These are phyloP conservation scores for Paecilomyces fulvus DNA, from an alignment of 2,329 filamentous ascomycete genomes.

Conservation along the genomic window DNA sequence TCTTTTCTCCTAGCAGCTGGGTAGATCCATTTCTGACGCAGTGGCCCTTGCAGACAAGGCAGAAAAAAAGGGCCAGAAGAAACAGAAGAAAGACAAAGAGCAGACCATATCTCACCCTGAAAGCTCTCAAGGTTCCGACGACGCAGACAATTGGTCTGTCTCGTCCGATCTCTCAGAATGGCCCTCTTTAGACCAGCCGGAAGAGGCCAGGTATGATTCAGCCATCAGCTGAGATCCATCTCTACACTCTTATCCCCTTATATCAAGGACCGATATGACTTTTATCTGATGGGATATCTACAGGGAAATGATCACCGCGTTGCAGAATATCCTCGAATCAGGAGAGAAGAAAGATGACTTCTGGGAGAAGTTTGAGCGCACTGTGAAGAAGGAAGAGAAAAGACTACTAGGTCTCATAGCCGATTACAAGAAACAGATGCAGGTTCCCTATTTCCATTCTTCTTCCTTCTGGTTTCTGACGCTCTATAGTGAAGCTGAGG, in stretches of 20 bases:
- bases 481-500: conserved; percentile 4
- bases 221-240: background rate
- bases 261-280: background rate
- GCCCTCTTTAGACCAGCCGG: background rate
- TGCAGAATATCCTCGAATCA: background rate
- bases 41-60: background rate
- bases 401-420: conserved; percentile 6
- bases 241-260: background rate
- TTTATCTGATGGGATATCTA: background rate
- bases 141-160: background rate
- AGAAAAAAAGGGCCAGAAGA: background rate
- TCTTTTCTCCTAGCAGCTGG: background rate
- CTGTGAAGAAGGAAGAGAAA: background rate
- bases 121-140: background rate
- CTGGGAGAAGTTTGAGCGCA: conserved; percentile 7
- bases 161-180: background rate
- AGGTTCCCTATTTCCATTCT: background rate
- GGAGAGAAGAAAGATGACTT: conserved; percentile 11
- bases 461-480: background rate
- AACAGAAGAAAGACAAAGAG: background rate
- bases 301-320: background rate
- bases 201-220: background rate
- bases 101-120: background rate
- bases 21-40: background rate
- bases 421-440: conserved; percentile 6